phyloP scores from a whole-genome alignment of 2,329 filamentous ascomycete genomes.

The Diaporthe humulicola region DNA sequence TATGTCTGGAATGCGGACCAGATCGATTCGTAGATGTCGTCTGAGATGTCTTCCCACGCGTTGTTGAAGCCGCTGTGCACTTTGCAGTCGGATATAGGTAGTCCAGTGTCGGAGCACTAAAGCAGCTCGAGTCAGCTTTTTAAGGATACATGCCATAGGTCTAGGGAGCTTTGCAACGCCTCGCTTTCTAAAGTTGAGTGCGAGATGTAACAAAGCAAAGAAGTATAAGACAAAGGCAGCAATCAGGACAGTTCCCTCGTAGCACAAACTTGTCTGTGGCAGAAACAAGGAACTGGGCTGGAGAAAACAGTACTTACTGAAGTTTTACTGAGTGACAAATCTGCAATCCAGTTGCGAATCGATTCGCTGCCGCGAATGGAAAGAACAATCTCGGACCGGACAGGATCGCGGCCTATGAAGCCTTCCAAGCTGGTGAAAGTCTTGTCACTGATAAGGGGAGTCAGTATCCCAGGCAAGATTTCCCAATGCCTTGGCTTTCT shows the following conservation, averaged over 20 bases:
- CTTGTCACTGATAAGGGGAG: not conserved
- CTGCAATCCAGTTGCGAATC: conserved; percentile 72
- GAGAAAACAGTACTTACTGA: not conserved
- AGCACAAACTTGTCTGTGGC: conserved; percentile 50
- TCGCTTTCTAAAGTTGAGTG: not conserved
- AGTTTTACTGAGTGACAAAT: conserved; percentile 47
- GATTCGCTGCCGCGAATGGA: conserved; percentile 71
- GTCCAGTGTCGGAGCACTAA: conserved; percentile 18
- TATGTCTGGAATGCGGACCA: conserved; percentile 57
- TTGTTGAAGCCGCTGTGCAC: conserved; percentile 70
- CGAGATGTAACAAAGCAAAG: no score
- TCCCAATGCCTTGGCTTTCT: not conserved
- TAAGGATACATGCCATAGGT: not conserved
- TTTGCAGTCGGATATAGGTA: conserved; percentile 53
- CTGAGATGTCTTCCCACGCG: conserved; percentile 68
- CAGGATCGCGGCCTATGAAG: conserved; percentile 65
- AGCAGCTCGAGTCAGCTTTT: not conserved
- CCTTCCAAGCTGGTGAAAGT: conserved; percentile 53
- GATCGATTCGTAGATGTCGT: conserved; percentile 58
- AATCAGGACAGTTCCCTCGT: conserved; percentile 39
- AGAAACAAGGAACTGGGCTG: conserved; percentile 47
- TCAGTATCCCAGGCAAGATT: not conserved
- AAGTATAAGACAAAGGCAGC: no score
- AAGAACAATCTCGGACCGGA: conserved; percentile 67
- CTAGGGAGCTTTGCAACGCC: not conserved